These are phyloP conservation scores for Cinchona pubescens DNA, from an alignment of 257 asterid species.

Conservation along the genomic window DNA sequence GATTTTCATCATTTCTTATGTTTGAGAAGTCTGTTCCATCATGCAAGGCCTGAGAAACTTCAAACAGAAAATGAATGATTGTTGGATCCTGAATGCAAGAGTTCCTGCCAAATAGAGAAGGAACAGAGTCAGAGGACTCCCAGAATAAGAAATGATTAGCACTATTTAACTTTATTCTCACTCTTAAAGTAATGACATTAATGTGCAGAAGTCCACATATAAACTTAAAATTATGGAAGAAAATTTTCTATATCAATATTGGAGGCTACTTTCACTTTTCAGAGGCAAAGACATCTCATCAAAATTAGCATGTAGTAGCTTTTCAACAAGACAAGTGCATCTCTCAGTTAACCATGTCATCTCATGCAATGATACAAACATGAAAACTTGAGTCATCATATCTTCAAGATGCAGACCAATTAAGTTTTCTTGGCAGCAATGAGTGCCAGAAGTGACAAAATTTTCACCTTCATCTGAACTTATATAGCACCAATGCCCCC, in stretches of 20 bases:
- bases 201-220: neutral
- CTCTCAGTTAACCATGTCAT: neutral
- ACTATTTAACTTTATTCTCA: neutral
- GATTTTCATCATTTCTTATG: constrained; percentile 68
- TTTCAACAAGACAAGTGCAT: neutral
- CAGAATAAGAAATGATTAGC: neutral
- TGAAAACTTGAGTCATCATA: neutral
- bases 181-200: neutral
- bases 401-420: neutral
- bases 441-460: neutral
- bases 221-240: neutral
- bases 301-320: neutral
- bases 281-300: neutral
- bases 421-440: neutral
- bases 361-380: neutral
- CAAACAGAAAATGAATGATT: constrained; percentile 63
- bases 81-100: constrained; percentile 55
- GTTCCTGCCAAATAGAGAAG: constrained; percentile 35
- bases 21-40: constrained; percentile 62
- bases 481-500: neutral
- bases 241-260: neutral
- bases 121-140: neutral
- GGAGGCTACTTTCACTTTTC: neutral
- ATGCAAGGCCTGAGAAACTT: constrained; percentile 75
- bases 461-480: neutral